Percentiles rank a stretch among this genome's conserved stretches.
Conservation (phyloP, 2,329 filamentous ascomycete genomes). For the Paracamarosporium sp. region DNA sequence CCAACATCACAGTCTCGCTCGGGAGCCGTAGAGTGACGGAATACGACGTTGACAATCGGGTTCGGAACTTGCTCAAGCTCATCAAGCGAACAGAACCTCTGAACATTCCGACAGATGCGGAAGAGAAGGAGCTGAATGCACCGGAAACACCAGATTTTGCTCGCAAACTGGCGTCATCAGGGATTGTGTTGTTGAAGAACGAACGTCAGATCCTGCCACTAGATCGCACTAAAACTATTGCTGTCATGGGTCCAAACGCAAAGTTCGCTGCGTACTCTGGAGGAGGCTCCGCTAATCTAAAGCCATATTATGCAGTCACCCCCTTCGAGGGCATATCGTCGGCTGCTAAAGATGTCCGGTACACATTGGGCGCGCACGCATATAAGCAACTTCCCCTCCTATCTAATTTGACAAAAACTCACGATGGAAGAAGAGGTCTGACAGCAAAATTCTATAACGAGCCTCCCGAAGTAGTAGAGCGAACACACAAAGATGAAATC, state of each 20-base stretch:
- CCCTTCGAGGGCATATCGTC: slow-evolving; percentile 32
- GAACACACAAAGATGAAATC: neutral
- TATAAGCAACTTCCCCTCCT: slow-evolving; percentile 13
- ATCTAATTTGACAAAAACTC: neutral
- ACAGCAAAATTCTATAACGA: slow-evolving; percentile 45
- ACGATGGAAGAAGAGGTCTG: neutral
- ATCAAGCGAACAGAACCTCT: slow-evolving; percentile 68
- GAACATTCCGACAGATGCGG: slow-evolving; percentile 58
- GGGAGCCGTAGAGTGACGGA: slow-evolving; percentile 61
- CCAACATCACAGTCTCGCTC: neutral
- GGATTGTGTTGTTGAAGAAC: slow-evolving; percentile 19
- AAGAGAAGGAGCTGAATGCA: slow-evolving; percentile 58
- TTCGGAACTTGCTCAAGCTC: slow-evolving; percentile 56
- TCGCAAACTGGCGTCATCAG: slow-evolving; percentile 22
- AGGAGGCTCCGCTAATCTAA: slow-evolving; percentile 38
- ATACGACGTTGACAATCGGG: slow-evolving; percentile 24
- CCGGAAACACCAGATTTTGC: slow-evolving; percentile 41
- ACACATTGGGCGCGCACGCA: slow-evolving; percentile 5
- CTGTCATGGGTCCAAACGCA: slow-evolving; percentile 75
- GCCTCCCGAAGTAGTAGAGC: neutral
- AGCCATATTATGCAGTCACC: slow-evolving; percentile 33
- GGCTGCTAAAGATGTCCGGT: slow-evolving; percentile 37
- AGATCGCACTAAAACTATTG: slow-evolving; percentile 47
- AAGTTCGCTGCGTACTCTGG: slow-evolving; percentile 51
- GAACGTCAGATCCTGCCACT: slow-evolving; percentile 9